Evolutionary conservation across 2,329 filamentous ascomycete genomes (phyloP), one percentile per base, ranked within the genome.

Genomic region (Alternaria brassicicola): DNA sequence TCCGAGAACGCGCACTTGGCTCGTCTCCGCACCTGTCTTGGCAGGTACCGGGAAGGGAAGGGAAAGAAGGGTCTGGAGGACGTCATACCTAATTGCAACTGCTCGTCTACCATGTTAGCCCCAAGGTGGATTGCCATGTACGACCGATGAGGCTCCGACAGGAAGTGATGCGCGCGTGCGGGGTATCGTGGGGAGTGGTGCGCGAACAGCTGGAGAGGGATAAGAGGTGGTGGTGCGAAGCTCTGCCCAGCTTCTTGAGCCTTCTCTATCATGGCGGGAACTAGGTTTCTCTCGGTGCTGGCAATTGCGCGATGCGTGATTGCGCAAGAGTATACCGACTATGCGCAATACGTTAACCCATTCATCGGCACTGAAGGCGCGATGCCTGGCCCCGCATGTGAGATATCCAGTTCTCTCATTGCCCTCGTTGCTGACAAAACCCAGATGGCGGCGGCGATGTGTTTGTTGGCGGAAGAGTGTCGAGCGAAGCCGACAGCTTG

Each of bases 361-460:
- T 78, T 83, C 42, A 82, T 83, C 19, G 81, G 81, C 6, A 80
- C 80, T 1, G 80, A 82, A 62, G 80, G 81, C 7, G 78, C 78
- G 0, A 78, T 76, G 31, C 64, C 78, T 4, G 80, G 80, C 3
- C 75, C 74, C 45, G 71, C 73, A 21, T 76, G 70, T 69, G 63
- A 47, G 64, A 48, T n/a, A 19, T 17, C 30, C 19, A n/a, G 8
- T 25, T 13, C 9, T 28, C 10, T 9, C 33, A 13, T 21, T 30
- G 8, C 15, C 6, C 5, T 7, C 2, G 10, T 31, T 31, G 21
- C 60, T 66, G 12, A 65, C 55, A 57, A 4, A 19, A 9, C 7
- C 64, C 63, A 57, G 79, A 77, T 61, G 77, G 74, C 9, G 77
- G 77, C 9, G 78, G 78, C 26, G 76, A 79, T 54, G 71, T 76